These are phyloP conservation scores for Diutina mesorugosa DNA, from an alignment of 1,139 yeast genomes.

Conservation along the genomic window DNA sequence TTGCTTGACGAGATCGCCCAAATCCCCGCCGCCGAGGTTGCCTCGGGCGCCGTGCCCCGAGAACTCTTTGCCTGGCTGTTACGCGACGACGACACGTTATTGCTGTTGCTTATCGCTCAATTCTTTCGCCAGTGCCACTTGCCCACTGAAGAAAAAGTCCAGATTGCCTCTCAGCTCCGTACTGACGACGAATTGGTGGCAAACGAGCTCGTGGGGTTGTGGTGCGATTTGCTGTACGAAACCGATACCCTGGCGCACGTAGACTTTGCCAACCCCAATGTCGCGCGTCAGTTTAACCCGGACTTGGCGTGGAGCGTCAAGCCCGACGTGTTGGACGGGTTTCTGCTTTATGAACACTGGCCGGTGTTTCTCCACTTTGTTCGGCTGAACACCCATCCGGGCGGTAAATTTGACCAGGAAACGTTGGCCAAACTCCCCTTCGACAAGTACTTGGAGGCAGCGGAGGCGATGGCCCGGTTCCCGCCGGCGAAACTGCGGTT, in stretches of 20 bases:
- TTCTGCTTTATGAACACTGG: not conserved
- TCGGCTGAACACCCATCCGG: not conserved
- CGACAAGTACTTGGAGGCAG: not conserved
- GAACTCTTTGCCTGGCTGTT: not conserved
- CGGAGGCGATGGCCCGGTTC: not conserved
- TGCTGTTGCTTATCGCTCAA: not conserved
- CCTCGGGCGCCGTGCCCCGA: not conserved
- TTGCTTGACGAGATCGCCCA: not conserved
- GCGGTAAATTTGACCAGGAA: not conserved
- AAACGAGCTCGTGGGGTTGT: not conserved
- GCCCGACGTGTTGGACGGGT: not conserved
- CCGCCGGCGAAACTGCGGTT: not conserved
- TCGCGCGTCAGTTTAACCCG: not conserved
- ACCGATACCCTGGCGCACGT: not conserved
- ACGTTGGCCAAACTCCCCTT: not conserved
- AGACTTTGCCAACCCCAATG: conserved; percentile 1
- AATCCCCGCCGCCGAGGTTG: not conserved
- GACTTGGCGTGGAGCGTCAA: not conserved
- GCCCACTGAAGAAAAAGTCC: not conserved
- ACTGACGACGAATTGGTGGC: not conserved
- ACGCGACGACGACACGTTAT: not conserved
- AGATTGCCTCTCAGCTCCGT: not conserved
- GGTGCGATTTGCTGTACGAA: not conserved
- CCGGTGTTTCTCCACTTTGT: not conserved
- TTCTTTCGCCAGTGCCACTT: not conserved